phyloP scores from a whole-genome alignment of 176 grass and related monocot genomes.

The Lolium rigidum region DNA sequence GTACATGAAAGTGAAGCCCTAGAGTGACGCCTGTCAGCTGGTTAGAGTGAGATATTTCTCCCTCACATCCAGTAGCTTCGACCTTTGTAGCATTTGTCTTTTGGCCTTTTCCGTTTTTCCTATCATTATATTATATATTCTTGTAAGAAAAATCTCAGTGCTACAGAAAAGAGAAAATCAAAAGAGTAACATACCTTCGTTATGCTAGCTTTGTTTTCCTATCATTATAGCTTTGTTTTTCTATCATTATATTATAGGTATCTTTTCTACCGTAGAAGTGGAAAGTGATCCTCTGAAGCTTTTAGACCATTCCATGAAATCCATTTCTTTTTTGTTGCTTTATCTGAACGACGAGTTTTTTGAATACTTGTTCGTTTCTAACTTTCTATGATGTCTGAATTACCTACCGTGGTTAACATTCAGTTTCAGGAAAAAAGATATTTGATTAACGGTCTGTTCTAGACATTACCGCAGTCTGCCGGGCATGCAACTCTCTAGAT shows the following conservation, averaged over 20 bases:
- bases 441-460: not conserved
- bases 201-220: not conserved
- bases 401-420: not conserved
- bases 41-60: conserved; percentile 39
- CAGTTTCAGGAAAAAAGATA: not conserved
- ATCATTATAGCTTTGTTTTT: not conserved
- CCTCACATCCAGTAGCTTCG: conserved; percentile 29
- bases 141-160: conserved; percentile 58
- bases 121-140: conserved; percentile 36
- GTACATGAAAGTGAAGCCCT: conserved; percentile 58
- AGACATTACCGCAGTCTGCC: not conserved
- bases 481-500: not conserved
- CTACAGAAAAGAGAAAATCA: conserved; percentile 37
- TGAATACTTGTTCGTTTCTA: not conserved
- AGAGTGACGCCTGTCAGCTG: conserved; percentile 43
- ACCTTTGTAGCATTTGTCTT: conserved; percentile 30
- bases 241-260: not conserved
- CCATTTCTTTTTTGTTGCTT: not conserved
- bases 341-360: not conserved
- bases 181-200: conserved; percentile 35
- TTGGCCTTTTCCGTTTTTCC: conserved; percentile 31
- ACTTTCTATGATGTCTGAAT: not conserved
- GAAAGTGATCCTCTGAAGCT: conserved; percentile 7
- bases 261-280: not conserved
- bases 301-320: not conserved